Evolutionary conservation across 768 basidiomycete species (phyloP), one percentile per base, ranked within the genome.

Genomic region (Baorangia bicolor): DNA sequence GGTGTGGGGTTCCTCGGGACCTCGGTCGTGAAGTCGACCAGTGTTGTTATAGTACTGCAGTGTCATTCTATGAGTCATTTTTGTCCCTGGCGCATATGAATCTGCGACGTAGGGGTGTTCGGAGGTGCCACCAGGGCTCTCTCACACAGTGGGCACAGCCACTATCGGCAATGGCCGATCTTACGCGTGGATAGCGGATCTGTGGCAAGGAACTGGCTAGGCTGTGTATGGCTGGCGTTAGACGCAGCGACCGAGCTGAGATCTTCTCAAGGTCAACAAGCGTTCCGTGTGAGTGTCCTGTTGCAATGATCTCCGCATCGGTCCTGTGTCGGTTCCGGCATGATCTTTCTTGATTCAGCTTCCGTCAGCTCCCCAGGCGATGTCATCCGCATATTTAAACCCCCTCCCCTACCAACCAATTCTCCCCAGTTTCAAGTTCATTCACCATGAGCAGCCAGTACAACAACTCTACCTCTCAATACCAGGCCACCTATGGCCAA

Each of bases 311-410:
- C 53, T 33, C 59, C 56, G 56, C 49, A 47, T 63, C 68, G 34
- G 57, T 55, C 61, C 57, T 62, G 59, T 60, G 57, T 70, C 69
- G 69, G 65, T 65, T 61, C 69, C 68, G 71, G 64, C 59, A 62
- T 60, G n/a, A 54, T 59, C 57, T 58, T 59, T 67, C 56, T 68
- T 68, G 57, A 54, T 62, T 44, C 56, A 51, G 50, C 44, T 38
- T 50, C 55, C 44, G 56, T 61, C 66, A 59, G 28, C 51, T 42
- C 63, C 56, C 38, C 53, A 49, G 68, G 68, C 68, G 68, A 71
- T 69, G 68, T 62, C 51, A 31, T 46, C 41, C 35, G 21, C 30
- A 31, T 63, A 71, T 74, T 64, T 74, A 72, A 73, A 41, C 54
- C 59, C 56, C 39, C 18, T 34, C 38, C 33, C 14, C 34, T 16